Conservation (phyloP, 495 filamentous ascomycete species). For the Cercophora scortea region DNA sequence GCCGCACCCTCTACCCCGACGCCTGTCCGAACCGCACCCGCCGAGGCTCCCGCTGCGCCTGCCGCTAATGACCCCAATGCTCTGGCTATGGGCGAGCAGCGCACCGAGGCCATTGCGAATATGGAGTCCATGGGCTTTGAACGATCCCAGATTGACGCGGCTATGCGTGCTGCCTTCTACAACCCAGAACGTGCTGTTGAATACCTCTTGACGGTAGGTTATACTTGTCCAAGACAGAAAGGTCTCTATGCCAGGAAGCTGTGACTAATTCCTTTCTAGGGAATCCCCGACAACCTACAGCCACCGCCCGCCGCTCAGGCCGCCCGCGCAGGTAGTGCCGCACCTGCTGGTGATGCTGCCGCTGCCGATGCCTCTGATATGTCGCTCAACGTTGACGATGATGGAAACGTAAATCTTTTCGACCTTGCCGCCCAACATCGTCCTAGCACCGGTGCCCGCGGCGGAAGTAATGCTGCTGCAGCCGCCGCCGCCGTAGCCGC, state of each 20-base stretch:
- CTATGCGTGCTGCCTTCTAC: conserved; percentile 91
- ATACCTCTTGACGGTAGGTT: conserved; percentile 77
- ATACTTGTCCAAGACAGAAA: background rate
- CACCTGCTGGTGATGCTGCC: conserved; percentile 27
- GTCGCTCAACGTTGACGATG: conserved; percentile 42
- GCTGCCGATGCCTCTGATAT: conserved; percentile 19
- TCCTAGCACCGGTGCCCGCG: conserved; percentile 32
- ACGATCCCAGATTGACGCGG: conserved; percentile 75
- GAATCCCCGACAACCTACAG: conserved; percentile 79
- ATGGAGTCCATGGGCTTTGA: conserved; percentile 97
- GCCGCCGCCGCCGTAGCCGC: conserved; percentile 41
- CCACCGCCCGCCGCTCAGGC: conserved; percentile 35
- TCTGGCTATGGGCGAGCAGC: conserved; percentile 72
- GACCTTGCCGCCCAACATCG: conserved; percentile 78
- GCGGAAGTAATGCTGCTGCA: conserved; percentile 31
- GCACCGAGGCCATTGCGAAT: conserved; percentile 79
- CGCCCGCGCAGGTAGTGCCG: conserved; percentile 25
- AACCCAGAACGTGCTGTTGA: conserved; percentile 97
- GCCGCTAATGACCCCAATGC: conserved; percentile 59
- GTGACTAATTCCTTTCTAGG: conserved; percentile 38
- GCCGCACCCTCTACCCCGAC: conserved; percentile 62
- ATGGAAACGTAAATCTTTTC: conserved; percentile 79
- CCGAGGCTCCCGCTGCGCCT: conserved; percentile 30
- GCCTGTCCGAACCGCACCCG: conserved; percentile 36
- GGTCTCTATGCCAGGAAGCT: background rate